These are phyloP conservation scores for Aspergillus heteromorphus DNA, from an alignment of 495 filamentous ascomycete species.

Conservation along the genomic window DNA sequence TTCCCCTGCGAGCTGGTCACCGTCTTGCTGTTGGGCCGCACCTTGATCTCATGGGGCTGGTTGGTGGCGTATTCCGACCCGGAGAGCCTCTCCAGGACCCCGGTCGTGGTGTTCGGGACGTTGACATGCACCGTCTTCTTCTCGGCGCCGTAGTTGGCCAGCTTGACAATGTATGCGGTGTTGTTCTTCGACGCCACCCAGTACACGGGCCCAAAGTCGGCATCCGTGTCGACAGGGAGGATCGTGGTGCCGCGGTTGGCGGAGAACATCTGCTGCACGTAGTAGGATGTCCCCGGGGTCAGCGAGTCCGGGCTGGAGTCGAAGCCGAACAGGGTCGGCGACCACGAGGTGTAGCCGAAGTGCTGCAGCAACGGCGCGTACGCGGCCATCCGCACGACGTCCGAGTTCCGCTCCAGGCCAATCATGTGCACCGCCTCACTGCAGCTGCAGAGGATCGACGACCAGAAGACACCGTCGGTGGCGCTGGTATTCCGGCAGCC, in stretches of 20 bases:
- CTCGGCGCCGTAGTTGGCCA: slow-evolving; percentile 25
- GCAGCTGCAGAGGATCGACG: slow-evolving; percentile 53
- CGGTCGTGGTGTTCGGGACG: slow-evolving; percentile 21
- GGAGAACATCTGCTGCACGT: slow-evolving; percentile 44
- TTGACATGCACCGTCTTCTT: slow-evolving; percentile 21
- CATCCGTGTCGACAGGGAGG: slow-evolving; percentile 39
- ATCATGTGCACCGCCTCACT: slow-evolving; percentile 64
- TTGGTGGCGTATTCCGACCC: slow-evolving; percentile 20
- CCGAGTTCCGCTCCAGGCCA: slow-evolving; percentile 61
- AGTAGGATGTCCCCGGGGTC: slow-evolving; percentile 33
- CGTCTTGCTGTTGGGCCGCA: slow-evolving; percentile 11
- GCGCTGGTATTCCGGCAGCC: slow-evolving; percentile 48
- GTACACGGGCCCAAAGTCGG: slow-evolving; percentile 50
- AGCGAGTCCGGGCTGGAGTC: slow-evolving; percentile 43
- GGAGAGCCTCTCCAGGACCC: slow-evolving; percentile 23
- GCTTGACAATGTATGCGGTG: slow-evolving; percentile 29
- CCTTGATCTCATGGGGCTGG: slow-evolving; percentile 16
- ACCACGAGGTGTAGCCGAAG: slow-evolving; percentile 39
- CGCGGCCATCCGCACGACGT: slow-evolving; percentile 49
- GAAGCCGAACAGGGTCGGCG: slow-evolving; percentile 34
- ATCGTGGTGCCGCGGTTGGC: slow-evolving; percentile 50
- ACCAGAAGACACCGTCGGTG: slow-evolving; percentile 25
- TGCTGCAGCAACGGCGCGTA: slow-evolving; percentile 47
- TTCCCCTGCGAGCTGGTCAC: slow-evolving; percentile 11
- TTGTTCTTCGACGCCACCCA: slow-evolving; percentile 48